Evolutionary conservation across 2,329 filamentous ascomycete species (phyloP).

Genomic region (Dactylonectria macrodidyma): DNA sequence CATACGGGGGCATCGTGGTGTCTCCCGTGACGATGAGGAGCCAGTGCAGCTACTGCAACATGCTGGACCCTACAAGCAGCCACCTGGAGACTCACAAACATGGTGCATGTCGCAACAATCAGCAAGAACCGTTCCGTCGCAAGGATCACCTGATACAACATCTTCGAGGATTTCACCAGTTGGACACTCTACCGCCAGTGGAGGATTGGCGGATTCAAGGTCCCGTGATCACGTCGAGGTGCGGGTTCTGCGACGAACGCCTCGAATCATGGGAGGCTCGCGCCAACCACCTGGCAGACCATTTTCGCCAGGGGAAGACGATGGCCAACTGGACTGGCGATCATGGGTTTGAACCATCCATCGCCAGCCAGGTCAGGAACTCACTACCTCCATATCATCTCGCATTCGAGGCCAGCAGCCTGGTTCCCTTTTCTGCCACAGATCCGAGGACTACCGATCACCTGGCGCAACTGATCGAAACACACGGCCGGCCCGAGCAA

Average conservation of each 20-base stretch:
- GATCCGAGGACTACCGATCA: constrained; percentile 24
- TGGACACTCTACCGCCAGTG: constrained; percentile 59
- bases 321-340: constrained; percentile 47
- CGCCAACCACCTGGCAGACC: constrained; percentile 42
- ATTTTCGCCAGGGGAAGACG: constrained; percentile 41
- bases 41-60: constrained; percentile 36
- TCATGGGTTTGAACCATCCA: constrained; percentile 39
- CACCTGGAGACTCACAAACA: constrained; percentile 35
- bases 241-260: constrained; percentile 43
- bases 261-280: constrained; percentile 40
- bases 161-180: constrained; percentile 31
- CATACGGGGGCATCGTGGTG: constrained; percentile 21
- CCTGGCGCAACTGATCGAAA: constrained; percentile 18
- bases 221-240: constrained; percentile 38
- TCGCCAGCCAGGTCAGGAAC: constrained; percentile 39
- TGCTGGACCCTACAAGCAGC: constrained; percentile 21
- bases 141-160: constrained; percentile 47
- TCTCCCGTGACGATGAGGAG: constrained; percentile 22
- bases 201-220: constrained; percentile 43
- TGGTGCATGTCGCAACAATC: constrained; percentile 11
- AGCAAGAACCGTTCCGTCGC: constrained; percentile 32
- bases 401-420: constrained; percentile 33
- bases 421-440: constrained; percentile 42
- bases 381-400: constrained; percentile 45
- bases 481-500: neutral